A percentile compares a stretch with the other conserved stretches of the same genome.
Conservation (phyloP, 2,329 filamentous ascomycete genomes). For the Diplodia sapinea region DNA sequence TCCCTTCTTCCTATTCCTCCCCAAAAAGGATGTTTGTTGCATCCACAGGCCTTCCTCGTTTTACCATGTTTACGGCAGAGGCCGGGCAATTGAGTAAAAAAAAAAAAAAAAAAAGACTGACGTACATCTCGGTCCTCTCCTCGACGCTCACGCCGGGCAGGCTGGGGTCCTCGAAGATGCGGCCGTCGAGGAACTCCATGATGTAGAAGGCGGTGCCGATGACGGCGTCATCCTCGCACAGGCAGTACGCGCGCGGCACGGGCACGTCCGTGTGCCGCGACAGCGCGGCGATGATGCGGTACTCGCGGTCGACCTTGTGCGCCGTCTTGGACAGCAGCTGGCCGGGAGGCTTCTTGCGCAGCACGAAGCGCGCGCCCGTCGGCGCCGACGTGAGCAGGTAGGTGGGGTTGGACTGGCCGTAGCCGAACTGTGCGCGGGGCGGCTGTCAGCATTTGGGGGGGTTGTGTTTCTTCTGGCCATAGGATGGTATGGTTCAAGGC, state of each 20-base stretch:
- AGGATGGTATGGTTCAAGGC: too few relatives aligned
- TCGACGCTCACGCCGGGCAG: slow-evolving; percentile 73
- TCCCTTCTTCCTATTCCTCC: too few relatives aligned
- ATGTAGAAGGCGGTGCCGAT: slow-evolving; percentile 95
- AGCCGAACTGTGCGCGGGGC: slow-evolving; percentile 74
- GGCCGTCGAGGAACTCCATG: slow-evolving; percentile 93
- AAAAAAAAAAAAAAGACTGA: slow-evolving; percentile 19
- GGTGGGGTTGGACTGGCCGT: slow-evolving; percentile 96
- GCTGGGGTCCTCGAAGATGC: slow-evolving; percentile 88
- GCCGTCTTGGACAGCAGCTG: slow-evolving; percentile 90
- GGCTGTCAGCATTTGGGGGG: neutral
- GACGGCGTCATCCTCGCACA: slow-evolving; percentile 81
- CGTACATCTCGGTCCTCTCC: slow-evolving; percentile 74
- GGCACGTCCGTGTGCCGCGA: slow-evolving; percentile 75
- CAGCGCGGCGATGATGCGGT: slow-evolving; percentile 85
- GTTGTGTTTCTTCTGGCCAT: neutral
- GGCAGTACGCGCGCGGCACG: slow-evolving; percentile 79
- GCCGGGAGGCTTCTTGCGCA: slow-evolving; percentile 98
- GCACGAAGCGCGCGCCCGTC: slow-evolving; percentile 75
- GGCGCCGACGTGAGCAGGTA: slow-evolving; percentile 79
- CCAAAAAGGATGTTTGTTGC: too few relatives aligned
- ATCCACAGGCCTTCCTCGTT: neutral
- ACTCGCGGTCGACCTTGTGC: slow-evolving; percentile 95
- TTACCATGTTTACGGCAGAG: neutral
- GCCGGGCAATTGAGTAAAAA: neutral